Conservation (phyloP, 2,329 filamentous ascomycete species). For the Monascus ruber region DNA sequence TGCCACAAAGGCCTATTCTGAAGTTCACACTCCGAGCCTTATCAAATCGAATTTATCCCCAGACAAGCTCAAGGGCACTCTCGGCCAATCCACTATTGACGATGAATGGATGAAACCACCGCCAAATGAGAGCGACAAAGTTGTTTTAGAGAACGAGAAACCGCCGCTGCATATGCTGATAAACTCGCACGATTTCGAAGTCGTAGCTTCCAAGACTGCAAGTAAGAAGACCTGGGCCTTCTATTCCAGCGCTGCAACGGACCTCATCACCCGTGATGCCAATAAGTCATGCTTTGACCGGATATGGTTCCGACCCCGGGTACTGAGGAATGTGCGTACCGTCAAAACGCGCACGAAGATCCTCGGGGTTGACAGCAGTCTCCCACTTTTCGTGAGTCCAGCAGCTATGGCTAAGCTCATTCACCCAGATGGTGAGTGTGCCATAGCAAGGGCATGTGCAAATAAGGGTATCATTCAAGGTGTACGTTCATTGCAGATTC, state of each 20-base stretch:
- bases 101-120: conserved; percentile 37
- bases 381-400: conserved; percentile 54
- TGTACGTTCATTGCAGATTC: conserved; percentile 14
- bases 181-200: conserved; percentile 50
- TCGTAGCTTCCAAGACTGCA: conserved; percentile 44
- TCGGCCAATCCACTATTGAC: conserved; percentile 39
- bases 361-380: conserved; percentile 40
- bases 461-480: conserved; percentile 46
- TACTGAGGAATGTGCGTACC: conserved; percentile 45
- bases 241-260: conserved; percentile 55
- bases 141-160: conserved; percentile 26
- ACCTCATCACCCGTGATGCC: conserved; percentile 44
- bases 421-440: conserved; percentile 53
- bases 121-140: conserved; percentile 17
- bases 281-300: conserved; percentile 46
- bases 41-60: conserved; percentile 31
- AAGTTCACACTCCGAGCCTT: conserved; percentile 37
- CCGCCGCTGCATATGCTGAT: conserved; percentile 45
- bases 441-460: conserved; percentile 43
- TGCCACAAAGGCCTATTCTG: conserved; percentile 34
- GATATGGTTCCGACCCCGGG: conserved; percentile 49
- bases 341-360: conserved; percentile 44
- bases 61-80: conserved; percentile 38
- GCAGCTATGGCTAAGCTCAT: conserved; percentile 54
- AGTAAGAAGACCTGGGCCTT: conserved; percentile 59